Base-by-base conservation (phyloP, 169 alveolate species). In the Plasmodium berghei region DNA sequence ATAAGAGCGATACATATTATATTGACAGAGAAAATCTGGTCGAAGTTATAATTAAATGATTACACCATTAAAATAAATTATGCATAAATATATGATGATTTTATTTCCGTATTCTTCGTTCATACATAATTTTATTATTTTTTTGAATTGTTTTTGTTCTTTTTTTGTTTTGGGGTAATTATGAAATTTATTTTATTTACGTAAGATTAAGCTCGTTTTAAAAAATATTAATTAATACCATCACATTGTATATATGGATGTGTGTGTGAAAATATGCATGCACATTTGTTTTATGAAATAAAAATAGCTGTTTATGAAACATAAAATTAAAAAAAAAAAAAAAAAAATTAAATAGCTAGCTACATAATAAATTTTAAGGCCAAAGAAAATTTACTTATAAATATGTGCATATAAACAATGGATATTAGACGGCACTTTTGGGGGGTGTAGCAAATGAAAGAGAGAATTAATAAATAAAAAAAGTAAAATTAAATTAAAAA, bases 21-120 rank as follows among this genome's bases (percentile, higher is more conserved):
- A 28, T 22, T 26, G 77, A 77, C 49, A n/a, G 26, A 45, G 77
- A 77, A 22, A 77, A 77, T 20, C 14, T 77, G 4, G 89, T 77
- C 8, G 89, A 77, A 34, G 66, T 77, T 64, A 77, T 77, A 54
- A 77, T 77, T 58, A 77, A 77, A 67, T 77, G 55, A 64, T 46
- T 8, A 14, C 5, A 26, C 34, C 9, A 5, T 34, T 34, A 3
- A 34, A 34, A 34, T 34, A 34, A 34, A 34, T 34, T 34, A 34
- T 34, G 42, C 8, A 34, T 4, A 34, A 34, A 34, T 55, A 12
- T 55, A 24, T 18, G 16, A 16, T 8, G 9, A 1, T 66, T 66
- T 66, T 66, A 12, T 64, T 64, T 64, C 2, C 34, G 18, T 64
- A 24, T 63, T 34, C 16, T 24, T 6, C 5, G 5, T 34, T n/a